Evolutionary conservation across 1,284 basidiomycete species (phyloP).

Genomic region (Rhizopogon parksii): DNA sequence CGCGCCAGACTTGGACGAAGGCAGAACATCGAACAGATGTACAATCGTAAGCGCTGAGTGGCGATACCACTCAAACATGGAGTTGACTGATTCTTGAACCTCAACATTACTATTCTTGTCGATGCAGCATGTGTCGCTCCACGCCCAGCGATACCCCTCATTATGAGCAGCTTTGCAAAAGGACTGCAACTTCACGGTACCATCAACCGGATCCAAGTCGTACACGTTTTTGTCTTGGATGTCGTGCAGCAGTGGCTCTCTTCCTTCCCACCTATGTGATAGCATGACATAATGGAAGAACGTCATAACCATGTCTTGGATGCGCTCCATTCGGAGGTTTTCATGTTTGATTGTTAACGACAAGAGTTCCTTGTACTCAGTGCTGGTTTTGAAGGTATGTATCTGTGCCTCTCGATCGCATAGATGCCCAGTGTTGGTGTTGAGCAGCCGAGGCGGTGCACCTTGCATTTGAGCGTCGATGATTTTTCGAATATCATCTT

Average conservation of each 20-base stretch:
- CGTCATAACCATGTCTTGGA: slow-evolving; percentile 3
- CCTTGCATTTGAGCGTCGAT: background rate
- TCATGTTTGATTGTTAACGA: slow-evolving; percentile 13
- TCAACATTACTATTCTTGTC: slow-evolving; percentile 19
- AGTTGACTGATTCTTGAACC: slow-evolving; percentile 17
- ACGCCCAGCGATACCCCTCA: slow-evolving; percentile 17
- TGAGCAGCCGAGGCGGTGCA: slow-evolving; percentile 16
- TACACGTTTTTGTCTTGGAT: slow-evolving; percentile 14
- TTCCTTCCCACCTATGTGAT: slow-evolving; percentile 18
- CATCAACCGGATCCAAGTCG: slow-evolving; percentile 7
- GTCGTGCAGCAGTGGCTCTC: slow-evolving; percentile 15
- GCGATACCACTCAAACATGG: slow-evolving; percentile 23
- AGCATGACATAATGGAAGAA: slow-evolving; percentile 21
- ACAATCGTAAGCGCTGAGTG: slow-evolving; percentile 16
- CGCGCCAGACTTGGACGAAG: slow-evolving; percentile 8
- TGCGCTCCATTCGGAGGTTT: background rate
- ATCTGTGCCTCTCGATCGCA: slow-evolving; percentile 15
- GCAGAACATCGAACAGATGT: slow-evolving; percentile 14
- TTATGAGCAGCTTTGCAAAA: slow-evolving; percentile 15
- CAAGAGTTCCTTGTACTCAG: slow-evolving; percentile 15
- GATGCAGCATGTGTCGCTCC: slow-evolving; percentile 25
- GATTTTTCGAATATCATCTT: background rate
- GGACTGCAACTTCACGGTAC: slow-evolving; percentile 11
- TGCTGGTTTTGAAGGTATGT: slow-evolving; percentile 14
- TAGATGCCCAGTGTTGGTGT: slow-evolving; percentile 16